These are phyloP conservation scores for Kokia cookei DNA, from an alignment of 441 rosid genomes.

Conservation along the genomic window DNA sequence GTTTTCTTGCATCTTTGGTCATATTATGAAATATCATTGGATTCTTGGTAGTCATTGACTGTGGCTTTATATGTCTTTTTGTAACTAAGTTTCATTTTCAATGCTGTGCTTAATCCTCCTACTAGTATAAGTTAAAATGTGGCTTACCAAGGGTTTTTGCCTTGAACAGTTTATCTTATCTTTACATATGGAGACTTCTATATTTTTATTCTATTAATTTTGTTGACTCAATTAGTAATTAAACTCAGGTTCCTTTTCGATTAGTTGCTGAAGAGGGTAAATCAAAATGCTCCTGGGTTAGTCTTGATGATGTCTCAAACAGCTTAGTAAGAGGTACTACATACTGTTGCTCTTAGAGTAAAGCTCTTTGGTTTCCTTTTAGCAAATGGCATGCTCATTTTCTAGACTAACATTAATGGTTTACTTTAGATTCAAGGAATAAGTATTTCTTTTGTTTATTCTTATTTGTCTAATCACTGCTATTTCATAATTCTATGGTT, in stretches of 20 bases:
- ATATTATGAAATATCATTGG: neutral
- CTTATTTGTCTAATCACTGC: neutral
- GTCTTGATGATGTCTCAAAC: constrained; percentile 86
- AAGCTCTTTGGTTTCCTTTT: neutral
- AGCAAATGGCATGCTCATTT: neutral
- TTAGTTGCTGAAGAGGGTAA: constrained; percentile 98
- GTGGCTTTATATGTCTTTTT: neutral
- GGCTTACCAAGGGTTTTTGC: neutral
- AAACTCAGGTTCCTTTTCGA: constrained; percentile 83
- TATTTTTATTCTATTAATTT: constrained; percentile 1
- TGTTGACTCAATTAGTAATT: constrained; percentile 16
- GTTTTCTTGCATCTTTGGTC: neutral
- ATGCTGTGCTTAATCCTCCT: neutral
- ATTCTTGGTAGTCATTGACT: neutral
- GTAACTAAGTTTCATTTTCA: neutral
- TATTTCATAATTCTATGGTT: neutral
- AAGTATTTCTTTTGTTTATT: neutral
- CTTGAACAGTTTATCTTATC: neutral
- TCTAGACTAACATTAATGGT: neutral
- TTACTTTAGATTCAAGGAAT: neutral
- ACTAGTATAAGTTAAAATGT: neutral
- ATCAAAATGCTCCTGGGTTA: constrained; percentile 98
- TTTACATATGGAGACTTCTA: neutral
- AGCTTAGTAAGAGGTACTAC: constrained; percentile 68
- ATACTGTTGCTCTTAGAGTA: neutral